phyloP scores from a whole-genome alignment of 805 yeast species.

The Myxozyma neglecta region DNA sequence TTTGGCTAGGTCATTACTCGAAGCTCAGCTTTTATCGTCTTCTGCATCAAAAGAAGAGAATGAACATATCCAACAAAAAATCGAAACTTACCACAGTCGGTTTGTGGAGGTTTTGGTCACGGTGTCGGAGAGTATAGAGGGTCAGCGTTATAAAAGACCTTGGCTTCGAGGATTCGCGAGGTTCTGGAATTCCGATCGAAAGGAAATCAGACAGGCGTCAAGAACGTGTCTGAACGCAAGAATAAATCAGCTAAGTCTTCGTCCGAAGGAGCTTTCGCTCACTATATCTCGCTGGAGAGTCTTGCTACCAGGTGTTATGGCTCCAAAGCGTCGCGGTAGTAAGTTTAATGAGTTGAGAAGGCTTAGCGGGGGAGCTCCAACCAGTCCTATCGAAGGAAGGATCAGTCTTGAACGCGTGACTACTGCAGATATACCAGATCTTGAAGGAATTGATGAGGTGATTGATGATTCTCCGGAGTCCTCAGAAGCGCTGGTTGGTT shows the following conservation, averaged over 20 bases:
- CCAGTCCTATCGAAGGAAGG: slow-evolving; percentile 4
- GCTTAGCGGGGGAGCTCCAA: background rate
- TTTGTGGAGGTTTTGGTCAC: slow-evolving; percentile 20
- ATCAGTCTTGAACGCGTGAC: slow-evolving; percentile 9
- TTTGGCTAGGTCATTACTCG: slow-evolving; percentile 16
- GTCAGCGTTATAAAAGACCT: slow-evolving; percentile 19
- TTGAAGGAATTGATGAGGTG: slow-evolving; percentile 13
- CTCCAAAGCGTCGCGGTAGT: slow-evolving; percentile 9
- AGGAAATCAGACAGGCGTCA: slow-evolving; percentile 10
- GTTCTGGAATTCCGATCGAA: slow-evolving; percentile 23
- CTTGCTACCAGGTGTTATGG: slow-evolving; percentile 23
- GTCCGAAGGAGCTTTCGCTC: slow-evolving; percentile 24
- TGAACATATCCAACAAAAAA: background rate
- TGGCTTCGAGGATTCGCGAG: slow-evolving; percentile 32
- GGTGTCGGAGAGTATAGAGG: slow-evolving; percentile 9
- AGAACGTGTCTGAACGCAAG: slow-evolving; percentile 22
- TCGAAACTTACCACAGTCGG: slow-evolving; percentile 3
- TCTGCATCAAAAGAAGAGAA: background rate
- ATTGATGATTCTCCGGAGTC: slow-evolving; percentile 14
- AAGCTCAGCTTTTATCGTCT: slow-evolving; percentile 5
- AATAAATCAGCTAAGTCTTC: slow-evolving; percentile 13
- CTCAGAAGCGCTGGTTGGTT: background rate
- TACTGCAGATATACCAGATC: slow-evolving; percentile 5
- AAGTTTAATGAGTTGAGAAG: background rate
- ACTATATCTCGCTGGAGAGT: slow-evolving; percentile 30